phyloP scores from a whole-genome alignment of 768 basidiomycete species.

The Cystofilobasidium ferigula region DNA sequence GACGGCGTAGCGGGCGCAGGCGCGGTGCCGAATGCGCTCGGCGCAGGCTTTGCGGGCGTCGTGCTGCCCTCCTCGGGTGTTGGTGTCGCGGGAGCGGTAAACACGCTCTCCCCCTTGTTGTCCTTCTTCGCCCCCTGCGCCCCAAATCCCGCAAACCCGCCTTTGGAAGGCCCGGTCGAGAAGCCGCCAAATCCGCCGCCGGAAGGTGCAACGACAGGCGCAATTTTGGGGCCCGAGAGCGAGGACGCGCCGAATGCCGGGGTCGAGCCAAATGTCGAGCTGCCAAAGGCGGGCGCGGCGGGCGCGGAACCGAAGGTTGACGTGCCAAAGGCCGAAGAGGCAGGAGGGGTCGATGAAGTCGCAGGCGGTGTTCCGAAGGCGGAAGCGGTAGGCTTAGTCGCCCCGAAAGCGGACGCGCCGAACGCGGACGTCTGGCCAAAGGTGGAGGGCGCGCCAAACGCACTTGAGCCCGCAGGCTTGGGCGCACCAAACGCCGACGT shows the following conservation, averaged over 20 bases:
- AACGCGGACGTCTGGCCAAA: slow-evolving; percentile 2
- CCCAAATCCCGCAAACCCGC: not conserved
- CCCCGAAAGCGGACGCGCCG: slow-evolving; percentile 13
- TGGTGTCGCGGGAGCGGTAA: not conserved
- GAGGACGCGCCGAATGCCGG: slow-evolving; percentile 14
- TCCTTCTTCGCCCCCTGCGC: not conserved
- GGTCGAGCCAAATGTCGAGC: not conserved
- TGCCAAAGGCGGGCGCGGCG: slow-evolving; percentile 8
- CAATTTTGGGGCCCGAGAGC: slow-evolving; percentile 14
- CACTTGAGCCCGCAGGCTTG: not conserved
- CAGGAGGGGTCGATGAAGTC: not conserved
- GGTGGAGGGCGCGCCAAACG: not conserved
- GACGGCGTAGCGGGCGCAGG: too few species aligned
- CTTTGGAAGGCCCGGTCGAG: not conserved
- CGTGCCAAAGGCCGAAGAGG: not conserved
- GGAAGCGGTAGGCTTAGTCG: slow-evolving; percentile 7
- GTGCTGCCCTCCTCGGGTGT: too few species aligned
- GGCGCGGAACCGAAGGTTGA: too few species aligned
- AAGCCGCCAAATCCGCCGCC: slow-evolving; percentile 9
- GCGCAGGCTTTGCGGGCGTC: slow-evolving; percentile 8
- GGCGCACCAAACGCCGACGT: slow-evolving; percentile 1
- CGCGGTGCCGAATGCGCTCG: too few species aligned
- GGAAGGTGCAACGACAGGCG: slow-evolving; percentile 5
- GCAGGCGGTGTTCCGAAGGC: slow-evolving; percentile 1
- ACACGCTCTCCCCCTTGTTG: not conserved